Conservation (phyloP, 768 basidiomycete species). For the Leccinum fibrillosum region DNA sequence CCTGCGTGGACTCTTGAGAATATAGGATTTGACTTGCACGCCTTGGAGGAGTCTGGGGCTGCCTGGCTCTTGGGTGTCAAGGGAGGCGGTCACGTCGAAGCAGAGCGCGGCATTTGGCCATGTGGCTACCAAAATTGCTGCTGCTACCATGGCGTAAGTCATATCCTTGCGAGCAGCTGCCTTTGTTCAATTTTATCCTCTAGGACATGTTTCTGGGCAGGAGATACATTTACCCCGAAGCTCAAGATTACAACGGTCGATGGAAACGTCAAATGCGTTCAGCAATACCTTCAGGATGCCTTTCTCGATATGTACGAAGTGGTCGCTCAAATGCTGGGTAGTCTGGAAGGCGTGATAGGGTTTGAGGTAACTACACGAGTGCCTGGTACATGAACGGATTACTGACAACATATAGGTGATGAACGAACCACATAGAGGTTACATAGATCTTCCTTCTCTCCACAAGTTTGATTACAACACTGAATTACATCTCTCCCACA, state of each 20-base stretch:
- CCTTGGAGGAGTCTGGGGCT: conserved; percentile 77
- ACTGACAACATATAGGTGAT: conserved; percentile 55
- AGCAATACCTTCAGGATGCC: conserved; percentile 77
- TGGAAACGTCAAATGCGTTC: conserved; percentile 59
- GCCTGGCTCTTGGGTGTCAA: conserved; percentile 84
- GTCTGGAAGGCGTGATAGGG: conserved; percentile 77
- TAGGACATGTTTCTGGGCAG: conserved; percentile 93
- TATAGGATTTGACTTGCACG: conserved; percentile 80
- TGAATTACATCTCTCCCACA: conserved; percentile 79
- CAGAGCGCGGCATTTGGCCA: conserved; percentile 86
- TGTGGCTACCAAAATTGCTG: conserved; percentile 95
- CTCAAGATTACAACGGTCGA: conserved; percentile 48
- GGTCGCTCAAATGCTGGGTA: conserved; percentile 65
- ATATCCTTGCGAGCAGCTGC: background rate
- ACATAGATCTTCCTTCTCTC: conserved; percentile 77
- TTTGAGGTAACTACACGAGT: conserved; percentile 63
- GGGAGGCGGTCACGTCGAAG: conserved; percentile 70
- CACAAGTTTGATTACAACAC: conserved; percentile 92
- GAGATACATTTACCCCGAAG: conserved; percentile 81
- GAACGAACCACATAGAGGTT: conserved; percentile 95
- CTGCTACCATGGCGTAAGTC: conserved; percentile 86
- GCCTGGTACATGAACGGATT: background rate
- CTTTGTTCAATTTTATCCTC: background rate
- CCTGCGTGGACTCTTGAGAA: conserved; percentile 93
- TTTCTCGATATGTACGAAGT: conserved; percentile 76